These are phyloP conservation scores for Myxozyma melibiosi DNA, from an alignment of 805 yeast species.

Conservation along the genomic window DNA sequence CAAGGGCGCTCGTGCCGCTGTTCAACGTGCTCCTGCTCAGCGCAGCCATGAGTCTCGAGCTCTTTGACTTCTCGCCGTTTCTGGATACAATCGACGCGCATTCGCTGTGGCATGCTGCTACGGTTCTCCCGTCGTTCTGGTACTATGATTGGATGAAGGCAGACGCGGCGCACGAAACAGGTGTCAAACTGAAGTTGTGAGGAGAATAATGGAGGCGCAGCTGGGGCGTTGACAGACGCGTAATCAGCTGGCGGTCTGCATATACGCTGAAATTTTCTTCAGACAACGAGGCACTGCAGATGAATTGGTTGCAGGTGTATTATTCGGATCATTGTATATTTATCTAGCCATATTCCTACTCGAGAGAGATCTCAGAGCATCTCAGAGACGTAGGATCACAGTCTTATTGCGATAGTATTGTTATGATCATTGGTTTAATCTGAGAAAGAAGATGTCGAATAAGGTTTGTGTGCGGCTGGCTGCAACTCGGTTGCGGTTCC, in stretches of 20 bases:
- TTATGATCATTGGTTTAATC: too few relatives aligned
- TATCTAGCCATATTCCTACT: too few relatives aligned
- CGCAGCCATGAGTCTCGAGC: conserved; percentile 83
- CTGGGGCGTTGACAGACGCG: neutral
- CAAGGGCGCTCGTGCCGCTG: conserved; percentile 56
- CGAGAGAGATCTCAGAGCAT: too few relatives aligned
- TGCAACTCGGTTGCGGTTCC: neutral
- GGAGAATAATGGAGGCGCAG: neutral
- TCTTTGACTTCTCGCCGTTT: conserved; percentile 84
- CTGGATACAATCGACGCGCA: conserved; percentile 81
- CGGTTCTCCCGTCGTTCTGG: conserved; percentile 75
- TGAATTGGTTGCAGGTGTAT: too few relatives aligned
- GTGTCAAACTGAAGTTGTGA: conserved; percentile 15
- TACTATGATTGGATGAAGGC: conserved; percentile 60
- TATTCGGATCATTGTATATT: too few relatives aligned
- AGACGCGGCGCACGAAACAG: conserved; percentile 38
- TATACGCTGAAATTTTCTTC: too few relatives aligned
- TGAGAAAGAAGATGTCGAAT: neutral
- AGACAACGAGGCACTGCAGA: too few relatives aligned
- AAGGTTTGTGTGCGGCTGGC: neutral
- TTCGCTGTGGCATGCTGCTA: conserved; percentile 88
- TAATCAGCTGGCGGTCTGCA: neutral
- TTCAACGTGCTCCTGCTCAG: conserved; percentile 55
- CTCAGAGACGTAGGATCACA: too few relatives aligned
- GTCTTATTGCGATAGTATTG: too few relatives aligned